Conservation (phyloP, 1,284 basidiomycete species). For the Psilocybe mexicana region DNA sequence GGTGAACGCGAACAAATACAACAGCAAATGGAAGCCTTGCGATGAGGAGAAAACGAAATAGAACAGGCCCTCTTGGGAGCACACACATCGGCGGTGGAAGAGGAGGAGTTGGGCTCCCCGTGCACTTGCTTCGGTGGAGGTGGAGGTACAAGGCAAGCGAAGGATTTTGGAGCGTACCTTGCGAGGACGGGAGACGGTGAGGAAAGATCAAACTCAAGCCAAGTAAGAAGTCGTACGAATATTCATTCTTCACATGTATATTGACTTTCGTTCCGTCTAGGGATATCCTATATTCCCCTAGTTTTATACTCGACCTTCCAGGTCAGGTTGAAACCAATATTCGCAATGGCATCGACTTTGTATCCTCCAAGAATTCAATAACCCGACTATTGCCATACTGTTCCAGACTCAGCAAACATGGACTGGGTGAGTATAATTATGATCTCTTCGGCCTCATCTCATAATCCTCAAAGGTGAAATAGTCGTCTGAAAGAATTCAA, state of each 20-base stretch:
- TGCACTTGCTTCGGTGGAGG: constrained; percentile 19
- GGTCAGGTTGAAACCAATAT: constrained; percentile 68
- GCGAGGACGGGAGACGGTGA: constrained; percentile 17
- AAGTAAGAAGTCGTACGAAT: constrained; percentile 42
- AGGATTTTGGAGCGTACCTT: constrained; percentile 21
- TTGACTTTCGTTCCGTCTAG: constrained; percentile 39
- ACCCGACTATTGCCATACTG: constrained; percentile 90
- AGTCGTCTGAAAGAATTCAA: constrained; percentile 81
- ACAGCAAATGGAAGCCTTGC: too few species aligned
- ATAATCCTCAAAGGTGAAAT: constrained; percentile 7
- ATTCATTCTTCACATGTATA: too few species aligned
- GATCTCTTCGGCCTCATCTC: background rate
- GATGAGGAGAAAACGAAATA: too few species aligned
- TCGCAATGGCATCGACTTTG: constrained; percentile 85
- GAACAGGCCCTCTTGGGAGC: background rate
- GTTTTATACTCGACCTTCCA: constrained; percentile 80
- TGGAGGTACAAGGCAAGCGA: background rate
- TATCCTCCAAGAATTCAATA: constrained; percentile 92
- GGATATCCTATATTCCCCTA: constrained; percentile 87
- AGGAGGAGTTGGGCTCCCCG: constrained; percentile 16
- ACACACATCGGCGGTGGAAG: constrained; percentile 14
- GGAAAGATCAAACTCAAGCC: constrained; percentile 54
- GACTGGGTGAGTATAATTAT: constrained; percentile 64
- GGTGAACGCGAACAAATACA: background rate
- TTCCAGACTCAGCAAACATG: constrained; percentile 89